Conservation (phyloP, 106 monocot genomes). For the Dioscorea alata region DNA sequence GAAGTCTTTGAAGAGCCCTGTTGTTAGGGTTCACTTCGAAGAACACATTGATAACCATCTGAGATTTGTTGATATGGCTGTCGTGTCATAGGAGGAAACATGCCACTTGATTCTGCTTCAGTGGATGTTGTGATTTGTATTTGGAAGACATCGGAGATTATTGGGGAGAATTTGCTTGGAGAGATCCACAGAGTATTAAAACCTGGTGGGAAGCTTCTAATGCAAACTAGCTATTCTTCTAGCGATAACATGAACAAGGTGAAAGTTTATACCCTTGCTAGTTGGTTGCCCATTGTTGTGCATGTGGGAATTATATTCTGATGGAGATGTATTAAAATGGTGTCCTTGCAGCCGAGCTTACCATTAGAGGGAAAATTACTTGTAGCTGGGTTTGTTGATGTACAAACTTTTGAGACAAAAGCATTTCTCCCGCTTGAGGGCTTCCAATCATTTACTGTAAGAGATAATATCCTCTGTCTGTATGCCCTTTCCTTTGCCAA, state of each 20-base stretch:
- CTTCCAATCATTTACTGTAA: conserved; percentile 37
- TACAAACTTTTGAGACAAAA: conserved; percentile 31
- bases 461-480: not conserved
- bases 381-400: conserved; percentile 63
- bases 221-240: conserved; percentile 21
- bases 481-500: not conserved
- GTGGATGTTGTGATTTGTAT: conserved; percentile 40
- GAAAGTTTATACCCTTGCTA: not conserved
- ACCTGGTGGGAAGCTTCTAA: conserved; percentile 49
- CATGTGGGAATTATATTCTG: not conserved
- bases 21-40: too few species aligned
- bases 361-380: conserved; percentile 43
- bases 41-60: not conserved
- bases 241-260: conserved; percentile 34
- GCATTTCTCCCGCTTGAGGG: conserved; percentile 17
- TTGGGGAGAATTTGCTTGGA: conserved; percentile 42
- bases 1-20: too few species aligned
- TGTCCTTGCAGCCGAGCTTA: conserved; percentile 24
- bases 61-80: not conserved
- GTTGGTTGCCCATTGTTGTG: not conserved
- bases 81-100: conserved; percentile 29
- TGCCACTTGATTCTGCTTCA: conserved; percentile 38
- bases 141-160: conserved; percentile 21
- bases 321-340: not conserved
- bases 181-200: conserved; percentile 69